Percentiles rank a stretch among this genome's conserved stretches.
These are phyloP conservation scores for Pseudogymnoascus verrucosus DNA, from an alignment of 2,329 filamentous ascomycete species.

Conservation along the genomic window DNA sequence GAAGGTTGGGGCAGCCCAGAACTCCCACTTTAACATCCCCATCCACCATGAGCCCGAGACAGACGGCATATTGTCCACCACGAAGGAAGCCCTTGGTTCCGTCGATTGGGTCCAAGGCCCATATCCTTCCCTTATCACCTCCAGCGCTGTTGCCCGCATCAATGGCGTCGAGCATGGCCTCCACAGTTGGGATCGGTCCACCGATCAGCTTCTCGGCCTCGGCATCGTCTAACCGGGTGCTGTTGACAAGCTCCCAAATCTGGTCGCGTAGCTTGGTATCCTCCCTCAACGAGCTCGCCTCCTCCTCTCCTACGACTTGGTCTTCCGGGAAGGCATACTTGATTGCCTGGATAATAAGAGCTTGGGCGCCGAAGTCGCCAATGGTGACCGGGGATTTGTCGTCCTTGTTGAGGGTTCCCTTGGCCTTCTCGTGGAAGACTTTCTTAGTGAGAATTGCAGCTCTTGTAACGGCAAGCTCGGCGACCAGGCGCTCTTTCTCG, in stretches of 20 bases:
- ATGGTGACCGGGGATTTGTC: constrained; percentile 97
- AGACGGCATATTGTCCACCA: constrained; percentile 95
- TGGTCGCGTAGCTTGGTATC: constrained; percentile 62
- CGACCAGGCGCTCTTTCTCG: constrained; percentile 70
- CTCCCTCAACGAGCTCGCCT: constrained; percentile 69
- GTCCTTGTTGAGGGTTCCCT: constrained; percentile 88
- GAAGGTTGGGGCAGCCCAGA: constrained; percentile 90
- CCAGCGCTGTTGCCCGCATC: constrained; percentile 63
- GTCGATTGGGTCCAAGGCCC: constrained; percentile 96
- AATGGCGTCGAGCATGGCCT: constrained; percentile 59
- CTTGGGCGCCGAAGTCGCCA: constrained; percentile 95
- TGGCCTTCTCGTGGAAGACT: constrained; percentile 80
- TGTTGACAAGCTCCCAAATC: constrained; percentile 77
- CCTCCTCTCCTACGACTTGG: constrained; percentile 91
- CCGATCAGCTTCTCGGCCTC: constrained; percentile 61
- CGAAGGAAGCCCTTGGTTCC: constrained; percentile 96
- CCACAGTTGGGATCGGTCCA: constrained; percentile 56
- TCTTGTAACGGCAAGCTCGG: constrained; percentile 81
- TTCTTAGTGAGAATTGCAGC: constrained; percentile 67
- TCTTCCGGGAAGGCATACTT: constrained; percentile 84
- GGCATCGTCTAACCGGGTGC: constrained; percentile 59
- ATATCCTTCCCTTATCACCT: constrained; percentile 70
- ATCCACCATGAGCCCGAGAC: constrained; percentile 83
- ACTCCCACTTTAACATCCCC: constrained; percentile 92
- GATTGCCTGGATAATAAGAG: constrained; percentile 87